Conservation (phyloP, 176 grass and related monocot genomes). For the Rhynchospora pubera region DNA sequence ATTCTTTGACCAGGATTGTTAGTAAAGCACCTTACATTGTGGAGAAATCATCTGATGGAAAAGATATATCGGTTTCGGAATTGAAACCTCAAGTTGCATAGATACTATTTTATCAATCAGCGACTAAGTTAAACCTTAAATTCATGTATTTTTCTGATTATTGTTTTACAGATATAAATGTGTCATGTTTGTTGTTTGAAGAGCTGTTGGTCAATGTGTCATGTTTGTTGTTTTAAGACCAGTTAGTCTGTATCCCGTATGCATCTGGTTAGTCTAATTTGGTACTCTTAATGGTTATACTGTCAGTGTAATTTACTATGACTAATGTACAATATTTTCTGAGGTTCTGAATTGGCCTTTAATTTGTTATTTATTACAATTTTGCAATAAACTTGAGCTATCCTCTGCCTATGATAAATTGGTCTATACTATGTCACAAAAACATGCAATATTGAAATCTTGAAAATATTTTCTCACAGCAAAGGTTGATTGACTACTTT, state of each 20-base stretch:
- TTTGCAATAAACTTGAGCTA: neutral
- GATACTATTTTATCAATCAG: neutral
- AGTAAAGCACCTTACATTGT: constrained; percentile 64
- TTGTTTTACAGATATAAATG: constrained; percentile 14
- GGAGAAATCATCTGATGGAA: constrained; percentile 48
- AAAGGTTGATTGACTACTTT: neutral
- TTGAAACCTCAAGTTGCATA: constrained; percentile 42
- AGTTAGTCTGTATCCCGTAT: neutral
- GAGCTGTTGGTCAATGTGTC: neutral
- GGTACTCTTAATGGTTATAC: neutral
- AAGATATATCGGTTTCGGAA: constrained; percentile 29
- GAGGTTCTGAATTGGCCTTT: neutral
- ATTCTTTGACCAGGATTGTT: constrained; percentile 44
- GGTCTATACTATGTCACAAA: neutral
- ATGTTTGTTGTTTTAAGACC: neutral
- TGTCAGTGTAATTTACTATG: constrained; percentile 4
- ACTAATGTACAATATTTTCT: neutral
- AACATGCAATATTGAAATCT: neutral
- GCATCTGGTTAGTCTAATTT: constrained; percentile 4
- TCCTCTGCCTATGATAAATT: neutral
- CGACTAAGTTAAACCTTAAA: neutral
- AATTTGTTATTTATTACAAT: neutral
- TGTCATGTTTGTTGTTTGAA: neutral
- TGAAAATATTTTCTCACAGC: neutral
- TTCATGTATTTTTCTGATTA: neutral